Conservation (phyloP, 1,284 basidiomycete species). For the Fomes fomentarius region DNA sequence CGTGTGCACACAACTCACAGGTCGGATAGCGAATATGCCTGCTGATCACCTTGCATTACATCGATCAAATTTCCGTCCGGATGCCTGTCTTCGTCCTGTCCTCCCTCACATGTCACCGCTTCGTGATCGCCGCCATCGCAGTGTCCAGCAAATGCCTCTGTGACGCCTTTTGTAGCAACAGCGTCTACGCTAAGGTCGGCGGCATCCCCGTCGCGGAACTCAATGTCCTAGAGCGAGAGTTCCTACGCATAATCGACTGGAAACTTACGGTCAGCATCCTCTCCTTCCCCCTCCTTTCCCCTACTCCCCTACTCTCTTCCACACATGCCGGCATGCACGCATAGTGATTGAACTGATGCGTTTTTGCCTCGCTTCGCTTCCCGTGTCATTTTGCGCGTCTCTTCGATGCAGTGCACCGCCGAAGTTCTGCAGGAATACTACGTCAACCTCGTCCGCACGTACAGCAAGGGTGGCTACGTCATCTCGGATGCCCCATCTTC, state of each 20-base stretch:
- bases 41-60: slow-evolving; percentile 89
- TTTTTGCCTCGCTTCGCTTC: slow-evolving; percentile 20
- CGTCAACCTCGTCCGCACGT: slow-evolving; percentile 79
- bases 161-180: slow-evolving; percentile 92
- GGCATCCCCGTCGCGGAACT: slow-evolving; percentile 89
- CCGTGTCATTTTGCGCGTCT: not conserved
- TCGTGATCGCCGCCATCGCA: slow-evolving; percentile 88
- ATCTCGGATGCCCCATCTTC: slow-evolving; percentile 55
- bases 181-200: slow-evolving; percentile 91
- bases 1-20: slow-evolving; percentile 10
- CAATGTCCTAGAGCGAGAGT: slow-evolving; percentile 91
- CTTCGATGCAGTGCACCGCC: slow-evolving; percentile 64
- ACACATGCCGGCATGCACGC: slow-evolving; percentile 1
- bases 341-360: slow-evolving; percentile 13
- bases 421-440: slow-evolving; percentile 85
- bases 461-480: slow-evolving; percentile 61
- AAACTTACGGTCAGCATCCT: slow-evolving; percentile 78
- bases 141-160: slow-evolving; percentile 91
- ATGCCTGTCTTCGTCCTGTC: slow-evolving; percentile 88
- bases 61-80: slow-evolving; percentile 90
- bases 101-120: slow-evolving; percentile 94
- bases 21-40: slow-evolving; percentile 78
- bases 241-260: slow-evolving; percentile 90
- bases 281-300: slow-evolving; percentile 20
- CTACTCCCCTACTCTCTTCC: slow-evolving; percentile 11